Conservation (phyloP, 495 filamentous ascomycete species). For the Choiromyces venosus region DNA sequence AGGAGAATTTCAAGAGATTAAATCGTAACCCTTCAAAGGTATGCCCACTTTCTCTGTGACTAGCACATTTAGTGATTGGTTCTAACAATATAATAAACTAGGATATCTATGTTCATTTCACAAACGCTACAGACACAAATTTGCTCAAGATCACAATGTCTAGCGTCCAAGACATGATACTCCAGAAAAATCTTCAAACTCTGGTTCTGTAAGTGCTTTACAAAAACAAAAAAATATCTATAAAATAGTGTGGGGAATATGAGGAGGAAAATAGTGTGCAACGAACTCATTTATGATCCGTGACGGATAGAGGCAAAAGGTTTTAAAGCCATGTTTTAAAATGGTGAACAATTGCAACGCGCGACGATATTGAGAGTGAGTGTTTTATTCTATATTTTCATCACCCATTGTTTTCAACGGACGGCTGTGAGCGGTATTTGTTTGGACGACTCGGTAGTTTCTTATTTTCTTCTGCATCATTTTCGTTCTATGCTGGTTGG, state of each 20-base stretch:
- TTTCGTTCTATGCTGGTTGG: not conserved
- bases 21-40: constrained; percentile 72
- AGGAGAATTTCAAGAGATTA: constrained; percentile 79
- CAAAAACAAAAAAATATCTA: not conserved
- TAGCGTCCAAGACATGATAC: constrained; percentile 98
- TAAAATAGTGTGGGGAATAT: not conserved
- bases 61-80: not conserved
- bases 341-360: constrained; percentile 1
- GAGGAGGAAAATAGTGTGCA: not conserved
- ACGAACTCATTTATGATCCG: constrained; percentile 2
- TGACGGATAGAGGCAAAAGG: not conserved
- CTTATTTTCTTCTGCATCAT: not conserved
- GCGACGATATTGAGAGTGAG: not conserved
- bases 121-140: constrained; percentile 92
- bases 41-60: not conserved
- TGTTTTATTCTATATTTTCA: not conserved
- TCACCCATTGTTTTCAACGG: not conserved
- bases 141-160: constrained; percentile 95
- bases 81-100: constrained; percentile 13
- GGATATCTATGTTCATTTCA: constrained; percentile 90
- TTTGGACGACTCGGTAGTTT: not conserved
- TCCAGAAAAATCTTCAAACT: constrained; percentile 92
- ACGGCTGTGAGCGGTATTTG: not conserved
- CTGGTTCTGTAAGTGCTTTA: constrained; percentile 65
- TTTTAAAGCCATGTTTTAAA: not conserved